A percentile compares a stretch with the other conserved stretches of the same genome.
phyloP scores from a whole-genome alignment of 225 moss, liverwort and hornwort genomes.

The Neckera pumila region DNA sequence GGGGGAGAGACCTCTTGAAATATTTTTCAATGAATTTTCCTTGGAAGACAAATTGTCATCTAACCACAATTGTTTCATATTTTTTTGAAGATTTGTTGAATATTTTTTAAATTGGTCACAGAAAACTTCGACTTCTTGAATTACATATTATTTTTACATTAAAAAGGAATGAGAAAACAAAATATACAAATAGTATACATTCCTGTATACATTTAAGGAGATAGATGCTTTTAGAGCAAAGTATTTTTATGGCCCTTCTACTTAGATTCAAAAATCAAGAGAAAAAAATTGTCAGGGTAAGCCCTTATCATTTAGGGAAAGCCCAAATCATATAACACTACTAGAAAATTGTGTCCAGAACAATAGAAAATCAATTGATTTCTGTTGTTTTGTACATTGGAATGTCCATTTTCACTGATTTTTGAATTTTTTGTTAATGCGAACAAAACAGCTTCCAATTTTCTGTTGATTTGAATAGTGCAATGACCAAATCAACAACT shows the following conservation, averaged over 20 bases:
- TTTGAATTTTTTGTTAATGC: too few species aligned
- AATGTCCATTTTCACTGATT: too few species aligned
- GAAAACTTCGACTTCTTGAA: neutral
- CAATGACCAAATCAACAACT: too few species aligned
- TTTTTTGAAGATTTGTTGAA: neutral
- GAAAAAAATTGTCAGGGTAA: neutral
- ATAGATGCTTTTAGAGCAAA: neutral
- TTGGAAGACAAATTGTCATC: neutral
- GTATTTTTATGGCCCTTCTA: neutral
- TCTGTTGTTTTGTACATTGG: too few species aligned
- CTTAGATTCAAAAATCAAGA: neutral
- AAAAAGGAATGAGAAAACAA: neutral
- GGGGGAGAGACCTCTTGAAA: too few species aligned
- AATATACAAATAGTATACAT: neutral
- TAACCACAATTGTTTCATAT: too few species aligned
- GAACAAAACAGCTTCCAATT: too few species aligned
- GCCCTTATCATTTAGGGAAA: accelerated
- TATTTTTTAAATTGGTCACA: neutral
- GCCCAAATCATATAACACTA: too few species aligned
- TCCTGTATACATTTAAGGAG: neutral
- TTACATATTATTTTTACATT: neutral
- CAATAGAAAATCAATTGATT: too few species aligned
- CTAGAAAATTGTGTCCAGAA: too few species aligned
- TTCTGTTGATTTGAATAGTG: too few species aligned
- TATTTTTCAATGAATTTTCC: neutral